Evolutionary conservation across 768 basidiomycete genomes (phyloP).

Genomic region (Tylopilus balloui): DNA sequence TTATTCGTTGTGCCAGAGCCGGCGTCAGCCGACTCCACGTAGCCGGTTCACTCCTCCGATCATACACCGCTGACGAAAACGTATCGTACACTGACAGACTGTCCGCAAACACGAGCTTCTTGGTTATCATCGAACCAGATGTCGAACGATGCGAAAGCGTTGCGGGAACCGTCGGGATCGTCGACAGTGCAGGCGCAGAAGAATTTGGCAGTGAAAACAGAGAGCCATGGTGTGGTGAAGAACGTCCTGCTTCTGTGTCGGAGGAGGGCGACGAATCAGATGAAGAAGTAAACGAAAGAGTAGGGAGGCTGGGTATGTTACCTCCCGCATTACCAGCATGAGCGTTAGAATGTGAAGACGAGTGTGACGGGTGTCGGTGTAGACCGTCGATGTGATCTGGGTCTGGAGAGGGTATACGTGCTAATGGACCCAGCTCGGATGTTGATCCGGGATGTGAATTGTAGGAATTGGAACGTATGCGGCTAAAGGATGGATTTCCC

Average conservation of each 20-base stretch:
- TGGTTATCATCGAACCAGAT: conserved; percentile 68
- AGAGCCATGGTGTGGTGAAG: conserved; percentile 34
- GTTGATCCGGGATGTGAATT: conserved; percentile 44
- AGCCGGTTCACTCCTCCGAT: conserved; percentile 91
- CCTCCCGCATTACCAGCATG: conserved; percentile 23
- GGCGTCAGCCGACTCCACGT: conserved; percentile 97
- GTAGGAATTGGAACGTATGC: conserved; percentile 83
- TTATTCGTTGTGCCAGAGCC: conserved; percentile 91
- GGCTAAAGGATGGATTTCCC: conserved; percentile 40
- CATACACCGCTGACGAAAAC: conserved; percentile 88
- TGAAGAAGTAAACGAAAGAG: conserved; percentile 50
- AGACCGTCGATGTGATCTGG: conserved; percentile 87
- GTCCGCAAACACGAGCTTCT: conserved; percentile 82
- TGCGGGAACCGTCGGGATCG: conserved; percentile 42
- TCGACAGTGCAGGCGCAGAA: conserved; percentile 82
- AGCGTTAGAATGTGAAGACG: conserved; percentile 37
- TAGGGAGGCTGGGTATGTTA: conserved; percentile 43
- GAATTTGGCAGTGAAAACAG: conserved; percentile 84
- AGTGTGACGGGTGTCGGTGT: conserved; percentile 60
- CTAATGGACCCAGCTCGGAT: conserved; percentile 66
- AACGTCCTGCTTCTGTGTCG: conserved; percentile 36
- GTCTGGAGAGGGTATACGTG: conserved; percentile 78
- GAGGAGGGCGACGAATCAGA: conserved; percentile 33
- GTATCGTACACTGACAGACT: conserved; percentile 96
- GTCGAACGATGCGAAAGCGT: conserved; percentile 68